Evolutionary conservation across 2,329 filamentous ascomycete species (phyloP).

Genomic region (Exophiala lecanii-corni): DNA sequence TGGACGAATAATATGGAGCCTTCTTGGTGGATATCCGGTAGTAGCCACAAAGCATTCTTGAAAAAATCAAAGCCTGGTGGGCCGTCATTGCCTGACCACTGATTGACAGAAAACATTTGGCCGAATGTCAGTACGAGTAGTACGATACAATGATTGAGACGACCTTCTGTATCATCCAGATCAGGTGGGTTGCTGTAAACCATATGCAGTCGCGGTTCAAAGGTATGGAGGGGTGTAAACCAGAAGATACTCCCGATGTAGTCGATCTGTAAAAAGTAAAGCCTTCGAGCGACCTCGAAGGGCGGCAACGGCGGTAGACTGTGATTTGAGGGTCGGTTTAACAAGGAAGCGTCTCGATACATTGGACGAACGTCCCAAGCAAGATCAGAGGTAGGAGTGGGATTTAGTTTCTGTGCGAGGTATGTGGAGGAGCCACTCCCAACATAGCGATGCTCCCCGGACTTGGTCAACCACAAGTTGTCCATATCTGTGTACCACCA

Average conservation of each 20-base stretch:
- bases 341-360: conserved; percentile 33
- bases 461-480: conserved; percentile 33
- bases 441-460: conserved; percentile 35
- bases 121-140: conserved; percentile 53
- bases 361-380: conserved; percentile 35
- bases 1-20: conserved; percentile 53
- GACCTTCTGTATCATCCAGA: conserved; percentile 42
- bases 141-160: conserved; percentile 49
- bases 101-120: conserved; percentile 55
- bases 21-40: conserved; percentile 54
- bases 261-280: conserved; percentile 50
- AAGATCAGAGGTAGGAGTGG: conserved; percentile 30
- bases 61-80: conserved; percentile 56
- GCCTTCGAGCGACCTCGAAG: conserved; percentile 46
- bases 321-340: conserved; percentile 28
- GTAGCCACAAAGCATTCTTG: conserved; percentile 46
- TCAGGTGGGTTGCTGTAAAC: conserved; percentile 44
- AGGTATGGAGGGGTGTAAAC: conserved; percentile 45
- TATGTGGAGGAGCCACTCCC: conserved; percentile 35
- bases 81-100: conserved; percentile 49
- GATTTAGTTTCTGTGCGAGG: conserved; percentile 34
- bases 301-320: conserved; percentile 44
- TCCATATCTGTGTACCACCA: conserved; percentile 39
- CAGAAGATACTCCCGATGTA: conserved; percentile 57
- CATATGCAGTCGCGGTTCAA: conserved; percentile 43